Percentiles rank a stretch among this genome's conserved stretches.
Conservation (phyloP, 805 yeast species). For the Kodamaea kaohsiungensis region DNA sequence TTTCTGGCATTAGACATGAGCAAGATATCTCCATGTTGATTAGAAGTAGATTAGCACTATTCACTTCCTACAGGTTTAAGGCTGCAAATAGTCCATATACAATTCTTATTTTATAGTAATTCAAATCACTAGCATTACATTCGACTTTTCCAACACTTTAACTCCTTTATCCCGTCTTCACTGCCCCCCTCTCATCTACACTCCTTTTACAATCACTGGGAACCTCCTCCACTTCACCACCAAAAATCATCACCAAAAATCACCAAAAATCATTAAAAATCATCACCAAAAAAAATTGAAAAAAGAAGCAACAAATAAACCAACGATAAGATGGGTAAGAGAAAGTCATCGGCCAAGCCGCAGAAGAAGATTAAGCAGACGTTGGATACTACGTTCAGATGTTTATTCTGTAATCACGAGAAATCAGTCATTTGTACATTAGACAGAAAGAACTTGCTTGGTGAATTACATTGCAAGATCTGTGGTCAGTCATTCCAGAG, state of each 20-base stretch:
- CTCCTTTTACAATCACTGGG: too few species aligned
- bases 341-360: conserved; percentile 85
- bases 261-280: background rate
- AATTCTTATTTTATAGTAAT: too few species aligned
- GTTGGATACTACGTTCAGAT: conserved; percentile 80
- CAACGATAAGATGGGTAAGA: conserved; percentile 56
- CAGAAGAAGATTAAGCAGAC: conserved; percentile 73
- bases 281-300: conserved; percentile 4
- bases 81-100: too few species aligned
- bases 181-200: too few species aligned
- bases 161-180: too few species aligned
- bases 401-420: conserved; percentile 95
- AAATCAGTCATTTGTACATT: conserved; percentile 83
- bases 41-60: too few species aligned
- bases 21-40: too few species aligned
- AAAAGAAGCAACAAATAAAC: conserved; percentile 1
- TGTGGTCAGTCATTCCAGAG: conserved; percentile 95
- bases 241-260: background rate
- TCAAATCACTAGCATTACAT: too few species aligned
- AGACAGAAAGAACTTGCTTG: conserved; percentile 84
- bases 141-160: too few species aligned
- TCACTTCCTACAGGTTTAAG: too few species aligned
- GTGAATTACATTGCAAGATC: conserved; percentile 83
- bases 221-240: background rate
- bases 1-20: too few species aligned